A percentile compares a stretch with the other conserved stretches of the same genome.
Evolutionary conservation across 441 rosid genomes (phyloP).

Genomic region (Croton setiger): DNA sequence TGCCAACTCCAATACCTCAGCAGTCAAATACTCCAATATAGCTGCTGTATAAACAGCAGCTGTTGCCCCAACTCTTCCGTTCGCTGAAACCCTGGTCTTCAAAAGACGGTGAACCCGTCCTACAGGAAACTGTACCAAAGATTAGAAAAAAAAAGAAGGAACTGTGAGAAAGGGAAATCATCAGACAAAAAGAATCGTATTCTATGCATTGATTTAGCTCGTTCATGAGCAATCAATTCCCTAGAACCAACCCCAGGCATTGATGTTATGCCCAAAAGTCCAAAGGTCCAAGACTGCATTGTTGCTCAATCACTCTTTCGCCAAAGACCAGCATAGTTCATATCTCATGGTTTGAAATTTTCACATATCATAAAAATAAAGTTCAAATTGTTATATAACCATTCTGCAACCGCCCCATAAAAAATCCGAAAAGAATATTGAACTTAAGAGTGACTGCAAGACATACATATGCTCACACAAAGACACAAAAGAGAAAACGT

Average conservation of each 20-base stretch:
- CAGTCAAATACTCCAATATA: conserved; percentile 78
- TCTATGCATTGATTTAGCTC: not conserved
- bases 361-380: not conserved
- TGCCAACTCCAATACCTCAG: conserved; percentile 89
- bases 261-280: not conserved
- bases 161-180: too few relatives aligned
- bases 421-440: too few relatives aligned
- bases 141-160: not conserved
- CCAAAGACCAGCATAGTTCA: not conserved
- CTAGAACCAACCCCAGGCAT: not conserved
- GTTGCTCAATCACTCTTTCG: not conserved
- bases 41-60: conserved; percentile 94
- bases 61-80: conserved; percentile 92
- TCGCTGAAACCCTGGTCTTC: conserved; percentile 70
- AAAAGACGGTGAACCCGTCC: conserved; percentile 84
- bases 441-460: too few relatives aligned
- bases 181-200: not conserved
- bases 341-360: not conserved
- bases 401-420: not conserved
- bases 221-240: not conserved
- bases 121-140: conserved; percentile 69
- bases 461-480: too few relatives aligned
- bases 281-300: not conserved
- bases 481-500: not conserved
- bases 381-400: not conserved